These are phyloP conservation scores for Yamadazyma kitorensis DNA, from an alignment of 805 yeast genomes.

Conservation along the genomic window DNA sequence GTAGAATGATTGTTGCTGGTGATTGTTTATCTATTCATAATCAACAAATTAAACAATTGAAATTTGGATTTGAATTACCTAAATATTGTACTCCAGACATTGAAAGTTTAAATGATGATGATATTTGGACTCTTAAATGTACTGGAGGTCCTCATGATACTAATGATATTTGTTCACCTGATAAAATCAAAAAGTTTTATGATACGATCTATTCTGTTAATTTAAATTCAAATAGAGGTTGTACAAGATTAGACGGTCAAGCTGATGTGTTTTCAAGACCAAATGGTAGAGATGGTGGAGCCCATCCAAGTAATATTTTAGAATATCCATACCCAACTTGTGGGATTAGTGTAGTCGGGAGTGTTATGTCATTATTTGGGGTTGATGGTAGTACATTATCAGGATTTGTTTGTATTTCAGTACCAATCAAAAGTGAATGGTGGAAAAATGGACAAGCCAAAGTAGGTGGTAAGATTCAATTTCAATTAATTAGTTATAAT, in stretches of 20 bases:
- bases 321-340: slow-evolving; percentile 96
- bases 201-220: slow-evolving; percentile 76
- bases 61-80: slow-evolving; percentile 61
- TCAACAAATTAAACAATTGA: slow-evolving; percentile 38
- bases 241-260: slow-evolving; percentile 91
- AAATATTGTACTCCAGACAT: slow-evolving; percentile 46
- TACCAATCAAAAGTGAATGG: slow-evolving; percentile 90
- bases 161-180: slow-evolving; percentile 61
- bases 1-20: slow-evolving; percentile 85
- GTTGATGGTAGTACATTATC: slow-evolving; percentile 98
- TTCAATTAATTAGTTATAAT: slow-evolving; percentile 57
- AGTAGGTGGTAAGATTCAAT: slow-evolving; percentile 83
- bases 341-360: slow-evolving; percentile 96
- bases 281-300: slow-evolving; percentile 96
- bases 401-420: slow-evolving; percentile 96
- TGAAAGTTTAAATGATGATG: slow-evolving; percentile 56
- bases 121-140: slow-evolving; percentile 94
- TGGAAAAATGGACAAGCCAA: slow-evolving; percentile 98
- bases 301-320: slow-evolving; percentile 96
- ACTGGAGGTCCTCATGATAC: slow-evolving; percentile 90
- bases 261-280: slow-evolving; percentile 96
- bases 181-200: slow-evolving; percentile 64
- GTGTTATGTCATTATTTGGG: slow-evolving; percentile 93
- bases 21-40: slow-evolving; percentile 85
- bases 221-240: slow-evolving; percentile 94